Base-by-base conservation (phyloP, 176 grass and related monocot genomes). In the Carex scoparia region DNA sequence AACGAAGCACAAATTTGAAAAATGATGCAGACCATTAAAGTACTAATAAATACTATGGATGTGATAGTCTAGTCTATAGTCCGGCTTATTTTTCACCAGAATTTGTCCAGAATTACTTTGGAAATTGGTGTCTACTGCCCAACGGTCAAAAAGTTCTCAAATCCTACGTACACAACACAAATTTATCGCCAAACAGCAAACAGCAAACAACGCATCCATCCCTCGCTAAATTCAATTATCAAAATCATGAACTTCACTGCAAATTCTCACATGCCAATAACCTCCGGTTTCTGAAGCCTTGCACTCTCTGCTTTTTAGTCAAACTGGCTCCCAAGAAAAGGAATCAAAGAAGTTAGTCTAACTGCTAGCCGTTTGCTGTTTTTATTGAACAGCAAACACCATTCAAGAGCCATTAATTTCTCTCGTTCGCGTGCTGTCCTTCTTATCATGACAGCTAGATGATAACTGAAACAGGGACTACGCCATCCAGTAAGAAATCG, bases 351-450 rank as follows among this genome's bases (percentile, higher is more conserved):
- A 27, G 30, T 82, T 65, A 16, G 1, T 14, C 19, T n/a, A 79
- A 80, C 31, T 56, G 33, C 32, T 61, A 79, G 75, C 75, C 75
- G 75, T 79, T 23, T 44, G 15, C 10, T 81, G 78, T 33, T 35
- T 37, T 16, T 1, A 10, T 5, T 8, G 32, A 82, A 68, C 80
- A 83, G 80, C 40, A 66, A 68, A 83, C 62, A 83, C 5, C 42
- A 3, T 15, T 5, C 2, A 4, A 7, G 6, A 13, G 16, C 56
- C 57, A 46, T 5, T 65, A 40, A 30, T 65, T 79, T 49, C 15
- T 73, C 18, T 10, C 15, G 31, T 18, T 48, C 31, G 79, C 79
- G 28, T 83, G 61, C 61, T 82, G 80, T 67, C 80, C 61, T 66
- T 49, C 4, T 10, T 31, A 44, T 62, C 37, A 23, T 67, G 80